Evolutionary conservation across 352 stramenopile genomes (phyloP).

Genomic region (Globisporangium echinulatum): DNA sequence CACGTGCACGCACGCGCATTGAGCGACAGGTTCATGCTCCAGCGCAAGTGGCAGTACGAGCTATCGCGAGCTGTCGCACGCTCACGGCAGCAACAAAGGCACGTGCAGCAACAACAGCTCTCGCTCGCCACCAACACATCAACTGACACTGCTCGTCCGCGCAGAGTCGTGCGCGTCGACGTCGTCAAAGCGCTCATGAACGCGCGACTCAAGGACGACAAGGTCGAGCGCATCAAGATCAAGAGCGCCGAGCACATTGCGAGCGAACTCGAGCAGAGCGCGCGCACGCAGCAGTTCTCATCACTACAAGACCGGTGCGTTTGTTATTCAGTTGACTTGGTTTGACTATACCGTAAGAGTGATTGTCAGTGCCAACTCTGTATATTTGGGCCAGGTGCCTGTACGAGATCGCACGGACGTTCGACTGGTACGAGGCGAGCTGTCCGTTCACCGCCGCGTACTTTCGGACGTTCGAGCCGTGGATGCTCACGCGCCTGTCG

Average conservation of each 20-base stretch:
- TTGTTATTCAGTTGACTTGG: no score
- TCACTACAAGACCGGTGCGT: slow-evolving; percentile 58
- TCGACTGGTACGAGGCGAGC: slow-evolving; percentile 55
- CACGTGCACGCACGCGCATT: no score
- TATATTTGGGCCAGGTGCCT: slow-evolving; percentile 34
- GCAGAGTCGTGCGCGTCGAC: slow-evolving; percentile 55
- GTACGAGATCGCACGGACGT: slow-evolving; percentile 65
- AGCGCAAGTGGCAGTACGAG: slow-evolving; percentile 57
- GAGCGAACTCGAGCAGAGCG: slow-evolving; percentile 47
- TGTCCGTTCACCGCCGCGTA: slow-evolving; percentile 58
- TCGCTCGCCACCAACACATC: slow-evolving; percentile 26
- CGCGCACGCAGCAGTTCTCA: slow-evolving; percentile 22
- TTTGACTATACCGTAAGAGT: no score
- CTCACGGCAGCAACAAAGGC: slow-evolving; percentile 30
- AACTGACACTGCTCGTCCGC: slow-evolving; percentile 20
- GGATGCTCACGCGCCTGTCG: slow-evolving; percentile 67
- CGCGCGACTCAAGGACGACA: slow-evolving; percentile 65
- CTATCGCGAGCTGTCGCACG: slow-evolving; percentile 23
- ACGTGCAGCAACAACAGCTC: slow-evolving; percentile 16
- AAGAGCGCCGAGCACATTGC: slow-evolving; percentile 54
- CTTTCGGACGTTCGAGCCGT: slow-evolving; percentile 63
- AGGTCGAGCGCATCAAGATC: slow-evolving; percentile 62
- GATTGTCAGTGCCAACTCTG: no score
- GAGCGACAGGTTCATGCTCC: slow-evolving; percentile 45
- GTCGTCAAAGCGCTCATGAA: slow-evolving; percentile 66